Evolutionary conservation across 2,329 filamentous ascomycete species (phyloP).

Genomic region (Ophiostoma novo-ulmi): DNA sequence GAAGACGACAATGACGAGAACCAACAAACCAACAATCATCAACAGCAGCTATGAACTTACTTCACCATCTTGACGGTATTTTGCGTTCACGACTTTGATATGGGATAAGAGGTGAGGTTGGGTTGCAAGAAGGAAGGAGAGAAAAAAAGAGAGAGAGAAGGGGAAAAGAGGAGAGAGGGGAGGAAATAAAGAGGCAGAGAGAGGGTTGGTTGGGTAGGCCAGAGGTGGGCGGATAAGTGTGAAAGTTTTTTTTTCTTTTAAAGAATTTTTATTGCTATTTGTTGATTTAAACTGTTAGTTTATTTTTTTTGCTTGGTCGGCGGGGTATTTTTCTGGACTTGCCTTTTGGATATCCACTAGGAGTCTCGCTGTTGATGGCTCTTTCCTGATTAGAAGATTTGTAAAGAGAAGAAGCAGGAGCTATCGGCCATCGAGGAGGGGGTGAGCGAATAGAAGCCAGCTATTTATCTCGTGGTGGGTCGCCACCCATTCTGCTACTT

Average conservation of each 20-base stretch:
- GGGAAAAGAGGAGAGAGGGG: slow-evolving; percentile 19
- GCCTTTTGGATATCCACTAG: slow-evolving; percentile 17
- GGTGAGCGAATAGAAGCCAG: slow-evolving; percentile 19
- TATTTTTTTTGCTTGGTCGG: slow-evolving; percentile 12
- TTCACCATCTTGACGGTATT: slow-evolving; percentile 99
- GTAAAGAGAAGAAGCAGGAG: not conserved
- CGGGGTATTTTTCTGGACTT: slow-evolving; percentile 25
- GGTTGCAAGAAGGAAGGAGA: slow-evolving; percentile 17
- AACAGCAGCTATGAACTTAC: slow-evolving; percentile 57
- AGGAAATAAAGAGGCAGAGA: slow-evolving; percentile 16
- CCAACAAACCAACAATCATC: not conserved
- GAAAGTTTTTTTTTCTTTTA: slow-evolving; percentile 24
- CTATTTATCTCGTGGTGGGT: slow-evolving; percentile 21
- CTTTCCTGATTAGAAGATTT: slow-evolving; percentile 15
- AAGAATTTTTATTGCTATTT: not conserved
- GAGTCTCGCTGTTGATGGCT: slow-evolving; percentile 14
- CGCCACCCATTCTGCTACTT: not conserved
- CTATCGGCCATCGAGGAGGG: not conserved
- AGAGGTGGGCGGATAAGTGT: slow-evolving; percentile 22
- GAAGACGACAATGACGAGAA: not conserved
- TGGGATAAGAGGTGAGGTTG: slow-evolving; percentile 26
- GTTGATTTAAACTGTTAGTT: slow-evolving; percentile 20
- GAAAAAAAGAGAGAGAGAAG: slow-evolving; percentile 20
- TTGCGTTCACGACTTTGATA: slow-evolving; percentile 31
- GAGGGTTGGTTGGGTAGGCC: slow-evolving; percentile 21